Conservation (phyloP, 768 basidiomycete species). For the Rhodotorula graminis region DNA sequence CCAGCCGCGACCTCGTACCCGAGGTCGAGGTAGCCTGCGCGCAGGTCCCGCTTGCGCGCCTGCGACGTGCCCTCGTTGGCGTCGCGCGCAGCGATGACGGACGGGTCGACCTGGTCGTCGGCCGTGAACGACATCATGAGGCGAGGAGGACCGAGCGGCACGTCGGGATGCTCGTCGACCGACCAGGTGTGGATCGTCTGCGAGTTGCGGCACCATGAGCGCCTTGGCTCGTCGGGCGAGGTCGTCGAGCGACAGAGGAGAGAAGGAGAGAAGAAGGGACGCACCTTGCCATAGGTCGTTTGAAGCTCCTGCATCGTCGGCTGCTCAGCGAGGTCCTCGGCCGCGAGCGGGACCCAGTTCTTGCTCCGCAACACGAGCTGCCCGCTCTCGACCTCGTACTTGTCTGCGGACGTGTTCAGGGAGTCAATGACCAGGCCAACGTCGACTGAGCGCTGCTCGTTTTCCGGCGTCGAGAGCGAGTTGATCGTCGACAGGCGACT, state of each 20-base stretch:
- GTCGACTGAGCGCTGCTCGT: too few species aligned
- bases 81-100: conserved; percentile 41
- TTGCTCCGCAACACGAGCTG: conserved; percentile 15
- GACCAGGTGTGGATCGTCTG: conserved; percentile 46
- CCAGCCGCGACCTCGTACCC: conserved; percentile 48
- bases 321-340: conserved; percentile 49
- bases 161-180: conserved; percentile 43
- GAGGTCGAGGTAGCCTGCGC: conserved; percentile 49
- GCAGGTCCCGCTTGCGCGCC: conserved; percentile 46
- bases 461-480: too few species aligned
- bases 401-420: conserved; percentile 4
- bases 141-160: conserved; percentile 51
- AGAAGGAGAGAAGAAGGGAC: background rate
- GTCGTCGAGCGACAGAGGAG: too few species aligned
- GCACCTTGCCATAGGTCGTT: conserved; percentile 54
- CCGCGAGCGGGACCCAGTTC: conserved; percentile 24
- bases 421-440: too few species aligned
- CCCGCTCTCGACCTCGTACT: conserved; percentile 32
- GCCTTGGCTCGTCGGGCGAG: too few species aligned
- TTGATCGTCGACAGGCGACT: background rate
- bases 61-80: conserved; percentile 46
- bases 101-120: conserved; percentile 47
- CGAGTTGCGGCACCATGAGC: too few species aligned
- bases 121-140: conserved; percentile 54
- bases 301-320: conserved; percentile 53